Percentiles rank a stretch among this genome's conserved stretches.
Evolutionary conservation across 495 filamentous ascomycete genomes (phyloP).

Genomic region (Neurospora cerealis): DNA sequence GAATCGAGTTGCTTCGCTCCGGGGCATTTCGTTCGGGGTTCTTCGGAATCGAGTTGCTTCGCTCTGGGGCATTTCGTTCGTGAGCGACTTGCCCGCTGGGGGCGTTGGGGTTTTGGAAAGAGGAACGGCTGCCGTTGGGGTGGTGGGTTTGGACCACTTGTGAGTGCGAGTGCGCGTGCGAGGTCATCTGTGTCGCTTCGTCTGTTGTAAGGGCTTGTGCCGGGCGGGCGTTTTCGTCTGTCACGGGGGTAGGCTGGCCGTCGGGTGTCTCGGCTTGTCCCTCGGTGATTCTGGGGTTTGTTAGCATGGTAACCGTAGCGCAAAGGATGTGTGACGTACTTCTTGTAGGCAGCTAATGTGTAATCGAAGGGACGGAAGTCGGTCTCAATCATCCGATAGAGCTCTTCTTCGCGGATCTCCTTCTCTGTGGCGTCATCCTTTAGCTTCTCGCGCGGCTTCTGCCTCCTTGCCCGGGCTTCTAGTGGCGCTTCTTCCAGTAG

Average conservation of each 20-base stretch:
- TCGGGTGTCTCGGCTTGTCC: constrained; percentile 1
- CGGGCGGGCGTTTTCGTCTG: constrained; percentile 12
- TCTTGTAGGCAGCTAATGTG: constrained; percentile 59
- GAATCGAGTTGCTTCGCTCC: background rate
- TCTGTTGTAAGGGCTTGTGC: constrained; percentile 37
- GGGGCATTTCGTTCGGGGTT: background rate
- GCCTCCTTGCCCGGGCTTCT: constrained; percentile 81
- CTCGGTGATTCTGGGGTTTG: constrained; percentile 13
- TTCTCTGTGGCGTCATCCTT: constrained; percentile 93
- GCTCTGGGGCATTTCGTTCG: background rate
- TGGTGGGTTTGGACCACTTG: constrained; percentile 12
- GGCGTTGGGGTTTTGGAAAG: background rate
- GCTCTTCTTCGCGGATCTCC: constrained; percentile 87
- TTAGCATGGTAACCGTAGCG: background rate
- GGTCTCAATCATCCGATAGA: constrained; percentile 89
- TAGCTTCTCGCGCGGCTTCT: constrained; percentile 84
- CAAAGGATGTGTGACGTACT: constrained; percentile 29
- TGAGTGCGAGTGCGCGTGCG: background rate
- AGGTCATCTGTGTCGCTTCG: constrained; percentile 15
- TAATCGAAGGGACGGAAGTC: constrained; percentile 97
- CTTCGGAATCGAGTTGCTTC: background rate
- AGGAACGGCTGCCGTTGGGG: constrained; percentile 5
- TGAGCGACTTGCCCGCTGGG: background rate
- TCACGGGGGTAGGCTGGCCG: background rate
- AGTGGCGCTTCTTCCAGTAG: constrained; percentile 90